phyloP scores from a whole-genome alignment of 2,329 filamentous ascomycete genomes.

The Colletotrichum simmondsii region DNA sequence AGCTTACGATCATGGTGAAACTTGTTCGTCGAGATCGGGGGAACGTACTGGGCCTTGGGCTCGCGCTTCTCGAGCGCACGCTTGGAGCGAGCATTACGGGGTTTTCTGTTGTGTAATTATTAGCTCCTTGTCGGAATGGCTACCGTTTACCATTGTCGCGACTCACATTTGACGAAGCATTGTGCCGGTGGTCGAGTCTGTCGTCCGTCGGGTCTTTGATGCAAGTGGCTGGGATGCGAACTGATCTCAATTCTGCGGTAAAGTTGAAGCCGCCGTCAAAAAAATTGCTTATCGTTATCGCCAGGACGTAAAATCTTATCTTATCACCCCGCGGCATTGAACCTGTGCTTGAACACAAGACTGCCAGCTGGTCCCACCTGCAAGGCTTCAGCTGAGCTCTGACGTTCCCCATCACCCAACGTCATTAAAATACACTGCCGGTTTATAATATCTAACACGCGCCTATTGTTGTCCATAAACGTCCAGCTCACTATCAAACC shows the following conservation, averaged over 20 bases:
- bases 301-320: conserved; percentile 19
- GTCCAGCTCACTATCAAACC: too few relatives aligned
- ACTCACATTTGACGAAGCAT: conserved; percentile 64
- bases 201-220: conserved; percentile 30
- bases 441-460: too few relatives aligned
- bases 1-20: background rate
- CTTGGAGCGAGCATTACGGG: conserved; percentile 86
- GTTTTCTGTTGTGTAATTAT: conserved; percentile 56
- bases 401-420: background rate
- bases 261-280: conserved; percentile 13
- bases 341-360: too few relatives aligned
- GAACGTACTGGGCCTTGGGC: conserved; percentile 73
- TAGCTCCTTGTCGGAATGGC: background rate
- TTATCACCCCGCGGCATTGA: conserved; percentile 21
- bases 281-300: conserved; percentile 33
- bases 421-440: background rate
- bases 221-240: conserved; percentile 30
- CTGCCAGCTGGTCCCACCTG: background rate
- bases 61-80: conserved; percentile 93
- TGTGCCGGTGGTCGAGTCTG: conserved; percentile 36
- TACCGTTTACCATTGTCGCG: background rate
- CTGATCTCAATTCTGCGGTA: background rate
- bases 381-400: fast-evolving
- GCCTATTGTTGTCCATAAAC: too few relatives aligned
- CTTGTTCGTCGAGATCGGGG: background rate